A percentile compares a stretch with the other conserved stretches of the same genome.
These are phyloP conservation scores for Talaromyces stipitatus DNA, from an alignment of 495 filamentous ascomycete species.

Conservation along the genomic window DNA sequence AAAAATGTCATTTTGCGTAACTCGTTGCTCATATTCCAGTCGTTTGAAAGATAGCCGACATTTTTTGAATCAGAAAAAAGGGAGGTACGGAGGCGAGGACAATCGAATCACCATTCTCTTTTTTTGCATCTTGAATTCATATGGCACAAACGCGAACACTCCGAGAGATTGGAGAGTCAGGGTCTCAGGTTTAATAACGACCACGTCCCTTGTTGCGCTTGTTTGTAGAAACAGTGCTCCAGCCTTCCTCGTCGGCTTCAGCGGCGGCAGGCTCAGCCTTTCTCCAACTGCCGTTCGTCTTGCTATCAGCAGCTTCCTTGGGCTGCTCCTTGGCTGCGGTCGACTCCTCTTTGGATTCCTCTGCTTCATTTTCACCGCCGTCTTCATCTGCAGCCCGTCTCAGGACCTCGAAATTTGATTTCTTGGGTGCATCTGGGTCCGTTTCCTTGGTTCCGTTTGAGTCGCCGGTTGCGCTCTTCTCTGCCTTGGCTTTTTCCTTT, in stretches of 20 bases:
- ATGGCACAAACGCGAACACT: neutral
- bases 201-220: conserved; percentile 46
- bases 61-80: neutral
- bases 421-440: conserved; percentile 30
- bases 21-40: conserved; percentile 8
- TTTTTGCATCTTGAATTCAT: neutral
- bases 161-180: neutral
- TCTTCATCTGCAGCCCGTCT: conserved; percentile 43
- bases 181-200: neutral
- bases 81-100: neutral
- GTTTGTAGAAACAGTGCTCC: conserved; percentile 63
- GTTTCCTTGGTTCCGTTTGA: conserved; percentile 39
- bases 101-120: too few relatives aligned
- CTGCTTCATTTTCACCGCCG: conserved; percentile 25
- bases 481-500: conserved; percentile 47
- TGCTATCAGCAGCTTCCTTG: conserved; percentile 24
- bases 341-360: conserved; percentile 18
- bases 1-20: conserved; percentile 10
- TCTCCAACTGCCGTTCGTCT: conserved; percentile 36
- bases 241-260: conserved; percentile 61
- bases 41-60: conserved; percentile 1
- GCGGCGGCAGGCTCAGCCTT: conserved; percentile 18
- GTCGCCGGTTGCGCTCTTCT: conserved; percentile 38
- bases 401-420: conserved; percentile 48
- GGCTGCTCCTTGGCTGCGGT: conserved; percentile 22